Percentiles rank a stretch among this genome's conserved stretches.
Conservation (phyloP, 345 rosid genomes). For the Noccaea bulbosa region DNA sequence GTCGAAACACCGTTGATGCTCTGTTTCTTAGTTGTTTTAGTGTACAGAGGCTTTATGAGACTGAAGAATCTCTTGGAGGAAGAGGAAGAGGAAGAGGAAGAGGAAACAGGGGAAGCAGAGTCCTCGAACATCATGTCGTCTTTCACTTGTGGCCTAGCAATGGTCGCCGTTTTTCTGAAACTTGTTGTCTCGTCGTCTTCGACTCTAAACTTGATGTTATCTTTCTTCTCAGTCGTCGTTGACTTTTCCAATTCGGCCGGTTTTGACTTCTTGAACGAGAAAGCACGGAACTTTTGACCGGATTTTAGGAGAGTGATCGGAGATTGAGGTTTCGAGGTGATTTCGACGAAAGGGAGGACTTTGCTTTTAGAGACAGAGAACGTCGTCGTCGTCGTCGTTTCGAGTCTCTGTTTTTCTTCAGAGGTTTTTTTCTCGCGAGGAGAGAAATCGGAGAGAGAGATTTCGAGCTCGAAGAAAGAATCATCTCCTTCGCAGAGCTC, state of each 20-base stretch:
- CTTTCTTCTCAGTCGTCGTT: constrained; percentile 31
- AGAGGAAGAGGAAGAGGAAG: not conserved
- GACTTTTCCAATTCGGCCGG: constrained; percentile 45
- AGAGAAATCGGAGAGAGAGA: constrained; percentile 57
- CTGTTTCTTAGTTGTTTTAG: constrained; percentile 52
- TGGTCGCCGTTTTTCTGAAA: constrained; percentile 31
- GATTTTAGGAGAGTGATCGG: constrained; percentile 68
- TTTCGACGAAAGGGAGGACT: constrained; percentile 68
- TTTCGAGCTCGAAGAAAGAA: constrained; percentile 85
- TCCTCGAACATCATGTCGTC: constrained; percentile 27
- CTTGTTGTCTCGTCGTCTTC: constrained; percentile 45
- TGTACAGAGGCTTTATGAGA: constrained; percentile 72
- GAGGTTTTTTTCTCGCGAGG: constrained; percentile 20
- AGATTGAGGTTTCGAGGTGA: constrained; percentile 58
- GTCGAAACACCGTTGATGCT: constrained; percentile 10
- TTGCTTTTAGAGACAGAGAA: constrained; percentile 60
- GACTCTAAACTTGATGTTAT: constrained; percentile 44
- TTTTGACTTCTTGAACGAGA: constrained; percentile 61
- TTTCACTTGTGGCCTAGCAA: constrained; percentile 9
- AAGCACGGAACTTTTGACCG: constrained; percentile 61
- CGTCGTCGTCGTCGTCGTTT: constrained; percentile 41
- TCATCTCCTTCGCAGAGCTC: constrained; percentile 75
- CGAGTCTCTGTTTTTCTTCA: constrained; percentile 8
- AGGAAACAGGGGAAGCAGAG: constrained; percentile 33
- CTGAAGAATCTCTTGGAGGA: constrained; percentile 61